Base-by-base conservation (phyloP, 1,139 yeast species). In the Scheffersomyces illinoinensis region DNA sequence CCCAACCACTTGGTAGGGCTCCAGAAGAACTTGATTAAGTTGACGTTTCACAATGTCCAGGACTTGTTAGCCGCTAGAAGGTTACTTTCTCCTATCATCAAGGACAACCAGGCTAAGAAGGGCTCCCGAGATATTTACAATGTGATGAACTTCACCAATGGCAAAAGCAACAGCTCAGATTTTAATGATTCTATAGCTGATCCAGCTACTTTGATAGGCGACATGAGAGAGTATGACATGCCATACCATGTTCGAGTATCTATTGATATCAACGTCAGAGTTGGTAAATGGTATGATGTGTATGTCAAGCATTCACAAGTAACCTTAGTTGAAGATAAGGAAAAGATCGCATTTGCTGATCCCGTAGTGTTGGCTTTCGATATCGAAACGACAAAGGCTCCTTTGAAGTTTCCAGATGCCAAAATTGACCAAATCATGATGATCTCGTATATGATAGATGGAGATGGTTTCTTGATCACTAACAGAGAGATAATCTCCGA, bases 401-500 rank as follows among this genome's bases (percentile, higher is more conserved):
- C 99, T 0, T 82, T 96, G 59, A 96, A 96, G 71, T 96, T 96
- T 65, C 99, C 99, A 0, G 99, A 92, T 69, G 85, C 98, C 4
- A 81, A 90, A 21, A 81, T 90, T n/a, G 99, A 96, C 76, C 97
- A 92, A 73, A 85, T 96, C 53, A 96, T 96, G 98, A 96, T 96
- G 99, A 95, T 96, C 59, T 96, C 99, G 2, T 96, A 96, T 74
- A 96, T 96, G 99, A 93, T 96, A 61, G 99, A 96, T 70, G 99
- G 99, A 6, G 97, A 92, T 66, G 99, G 99, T 52, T 96, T 78
- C 69, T 78, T 96, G 49, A 96, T 96, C 63, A 96, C 98, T 12
- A 96, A 96, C 70, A 79, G 99, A 68, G 98, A 93, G 66, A 92
- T 96, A 65, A 93, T 96, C 49, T 88, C 97, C 2, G 91, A 92